Evolutionary conservation across 2,329 filamentous ascomycete genomes (phyloP).

Genomic region (Fusarium ramigenum): DNA sequence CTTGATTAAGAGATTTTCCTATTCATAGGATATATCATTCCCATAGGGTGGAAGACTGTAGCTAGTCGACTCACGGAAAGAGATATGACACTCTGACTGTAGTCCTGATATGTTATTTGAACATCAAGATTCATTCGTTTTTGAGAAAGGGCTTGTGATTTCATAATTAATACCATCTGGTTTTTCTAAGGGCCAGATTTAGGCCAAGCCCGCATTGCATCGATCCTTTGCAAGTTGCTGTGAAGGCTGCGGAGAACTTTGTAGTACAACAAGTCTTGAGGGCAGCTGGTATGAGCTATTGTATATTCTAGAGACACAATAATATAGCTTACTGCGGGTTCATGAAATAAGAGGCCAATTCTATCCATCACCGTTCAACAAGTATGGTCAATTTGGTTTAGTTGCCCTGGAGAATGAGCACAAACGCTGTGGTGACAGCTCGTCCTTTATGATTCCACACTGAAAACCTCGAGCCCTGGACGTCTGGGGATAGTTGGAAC

Average conservation of each 20-base stretch:
- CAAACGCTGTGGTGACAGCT: neutral
- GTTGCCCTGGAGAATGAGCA: neutral
- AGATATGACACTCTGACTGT: neutral
- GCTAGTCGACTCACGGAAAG: neutral
- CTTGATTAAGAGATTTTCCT: neutral
- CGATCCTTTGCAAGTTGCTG: neutral
- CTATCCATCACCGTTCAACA: neutral
- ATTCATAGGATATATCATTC: too few relatives aligned
- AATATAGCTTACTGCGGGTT: neutral
- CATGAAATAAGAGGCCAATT: neutral
- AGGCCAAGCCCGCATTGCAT: neutral
- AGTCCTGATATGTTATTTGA: too few relatives aligned
- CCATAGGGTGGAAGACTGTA: neutral
- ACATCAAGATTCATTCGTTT: too few relatives aligned
- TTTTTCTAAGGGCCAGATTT: neutral
- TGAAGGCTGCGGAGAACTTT: neutral
- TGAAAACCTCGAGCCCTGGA: neutral
- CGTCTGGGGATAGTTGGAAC: neutral
- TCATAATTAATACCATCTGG: too few relatives aligned
- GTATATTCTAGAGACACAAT: too few relatives aligned
- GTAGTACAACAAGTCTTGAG: neutral
- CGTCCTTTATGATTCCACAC: neutral
- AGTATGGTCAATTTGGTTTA: neutral
- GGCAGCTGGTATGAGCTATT: neutral
- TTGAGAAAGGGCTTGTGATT: neutral